Conservation (phyloP, 306 rosid genomes). For the Castanea mollissima region DNA sequence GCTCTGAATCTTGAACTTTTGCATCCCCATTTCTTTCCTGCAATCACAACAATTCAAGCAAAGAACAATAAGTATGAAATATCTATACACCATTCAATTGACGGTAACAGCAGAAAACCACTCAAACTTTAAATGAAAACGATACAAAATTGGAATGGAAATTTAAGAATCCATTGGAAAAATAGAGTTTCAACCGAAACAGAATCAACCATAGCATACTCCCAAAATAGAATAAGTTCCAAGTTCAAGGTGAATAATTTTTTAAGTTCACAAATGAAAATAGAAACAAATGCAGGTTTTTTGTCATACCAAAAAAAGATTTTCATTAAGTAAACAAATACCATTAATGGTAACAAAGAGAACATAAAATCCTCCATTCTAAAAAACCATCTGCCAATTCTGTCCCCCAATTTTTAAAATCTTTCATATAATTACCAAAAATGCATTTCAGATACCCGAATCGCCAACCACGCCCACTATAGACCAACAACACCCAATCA, state of each 20-base stretch:
- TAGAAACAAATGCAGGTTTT: not conserved
- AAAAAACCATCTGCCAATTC: not conserved
- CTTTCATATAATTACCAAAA: not conserved
- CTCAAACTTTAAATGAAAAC: not conserved
- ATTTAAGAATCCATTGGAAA: not conserved
- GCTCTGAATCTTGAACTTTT: slow-evolving; percentile 79
- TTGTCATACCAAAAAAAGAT: not conserved
- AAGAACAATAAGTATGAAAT: slow-evolving; percentile 17
- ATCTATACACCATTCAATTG: not conserved
- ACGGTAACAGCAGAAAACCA: not conserved
- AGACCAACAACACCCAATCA: not conserved
- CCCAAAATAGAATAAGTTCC: not conserved
- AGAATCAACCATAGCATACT: not conserved
- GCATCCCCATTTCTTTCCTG: slow-evolving; percentile 86
- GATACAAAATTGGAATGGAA: not conserved
- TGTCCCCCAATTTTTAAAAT: not conserved
- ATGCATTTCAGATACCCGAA: not conserved
- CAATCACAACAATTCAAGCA: slow-evolving; percentile 22
- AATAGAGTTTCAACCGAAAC: not conserved
- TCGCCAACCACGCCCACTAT: not conserved
- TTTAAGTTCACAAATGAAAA: not conserved
- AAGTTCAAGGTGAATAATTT: not conserved
- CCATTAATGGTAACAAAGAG: not conserved
- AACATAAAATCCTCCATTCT: not conserved
- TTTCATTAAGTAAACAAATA: not conserved